Evolutionary conservation across 106 monocot species (phyloP).

Genomic region (Triglochin maritima): DNA sequence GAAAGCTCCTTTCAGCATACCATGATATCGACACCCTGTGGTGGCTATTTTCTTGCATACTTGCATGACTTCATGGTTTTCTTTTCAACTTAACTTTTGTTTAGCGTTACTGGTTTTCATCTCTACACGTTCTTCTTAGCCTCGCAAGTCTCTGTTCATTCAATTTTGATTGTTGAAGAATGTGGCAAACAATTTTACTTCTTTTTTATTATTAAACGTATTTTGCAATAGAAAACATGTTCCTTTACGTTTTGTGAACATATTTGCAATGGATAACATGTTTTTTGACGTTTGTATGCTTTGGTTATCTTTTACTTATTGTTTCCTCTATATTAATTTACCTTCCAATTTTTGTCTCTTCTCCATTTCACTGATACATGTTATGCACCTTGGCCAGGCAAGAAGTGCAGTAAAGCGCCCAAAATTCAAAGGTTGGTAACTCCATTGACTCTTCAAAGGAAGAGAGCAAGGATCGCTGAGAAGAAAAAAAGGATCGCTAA

Average conservation of each 20-base stretch:
- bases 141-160: not conserved
- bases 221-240: too few species aligned
- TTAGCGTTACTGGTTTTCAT: not conserved
- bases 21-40: too few species aligned
- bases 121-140: not conserved
- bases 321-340: too few species aligned
- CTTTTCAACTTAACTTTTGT: not conserved
- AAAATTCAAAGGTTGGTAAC: conserved; percentile 17
- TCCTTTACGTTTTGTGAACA: too few species aligned
- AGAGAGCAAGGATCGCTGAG: conserved; percentile 6
- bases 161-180: not conserved
- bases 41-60: not conserved
- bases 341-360: too few species aligned
- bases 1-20: too few species aligned
- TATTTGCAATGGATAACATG: too few species aligned
- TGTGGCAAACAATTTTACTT: too few species aligned
- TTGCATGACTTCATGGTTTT: not conserved
- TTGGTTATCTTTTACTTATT: too few species aligned
- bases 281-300: too few species aligned
- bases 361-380: too few species aligned
- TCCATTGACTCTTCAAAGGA: conserved; percentile 11
- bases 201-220: too few species aligned
- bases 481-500: conserved; percentile 46
- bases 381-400: conserved; percentile 17
- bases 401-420: conserved; percentile 51